phyloP scores from a whole-genome alignment of 2,329 filamentous ascomycete species.

The Alternaria incomplexa region DNA sequence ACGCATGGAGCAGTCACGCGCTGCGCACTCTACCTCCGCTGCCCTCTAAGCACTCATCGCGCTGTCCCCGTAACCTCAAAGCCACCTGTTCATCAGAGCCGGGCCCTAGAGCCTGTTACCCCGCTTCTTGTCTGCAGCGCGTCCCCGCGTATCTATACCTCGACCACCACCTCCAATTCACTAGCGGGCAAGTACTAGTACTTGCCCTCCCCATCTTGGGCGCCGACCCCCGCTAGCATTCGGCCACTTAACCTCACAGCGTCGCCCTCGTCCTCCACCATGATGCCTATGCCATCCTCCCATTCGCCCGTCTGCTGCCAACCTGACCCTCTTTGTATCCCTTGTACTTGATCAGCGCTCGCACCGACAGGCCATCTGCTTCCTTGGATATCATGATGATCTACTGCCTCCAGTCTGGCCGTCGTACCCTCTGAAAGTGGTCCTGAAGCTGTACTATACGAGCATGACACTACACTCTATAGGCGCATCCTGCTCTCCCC shows the following conservation, averaged over 20 bases:
- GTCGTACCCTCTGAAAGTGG: conserved; percentile 39
- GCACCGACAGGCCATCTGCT: conserved; percentile 41
- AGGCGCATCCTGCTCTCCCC: conserved; percentile 29
- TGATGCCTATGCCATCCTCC: conserved; percentile 31
- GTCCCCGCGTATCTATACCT: conserved; percentile 38
- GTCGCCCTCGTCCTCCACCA: conserved; percentile 42
- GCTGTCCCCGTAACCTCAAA: conserved; percentile 42
- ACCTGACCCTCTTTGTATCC: conserved; percentile 47
- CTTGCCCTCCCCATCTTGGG: conserved; percentile 20
- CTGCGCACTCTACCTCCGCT: conserved; percentile 32
- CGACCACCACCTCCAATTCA: conserved; percentile 5
- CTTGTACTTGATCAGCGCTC: conserved; percentile 50
- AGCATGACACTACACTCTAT: conserved; percentile 44
- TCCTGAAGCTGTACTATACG: conserved; percentile 37
- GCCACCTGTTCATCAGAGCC: conserved; percentile 44
- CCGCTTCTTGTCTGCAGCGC: conserved; percentile 43
- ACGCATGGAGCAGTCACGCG: conserved; percentile 43
- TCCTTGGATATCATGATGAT: conserved; percentile 49
- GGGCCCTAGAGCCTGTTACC: conserved; percentile 42
- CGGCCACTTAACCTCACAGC: conserved; percentile 38
- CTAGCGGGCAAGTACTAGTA: conserved; percentile 34
- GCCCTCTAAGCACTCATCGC: conserved; percentile 31
- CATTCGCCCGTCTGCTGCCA: conserved; percentile 44
- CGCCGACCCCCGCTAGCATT: conserved; percentile 38
- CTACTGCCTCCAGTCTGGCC: conserved; percentile 40